Base-by-base conservation (phyloP, 192 early-diverging fungal genomes). In the Fimicolochytrium jonesii region DNA sequence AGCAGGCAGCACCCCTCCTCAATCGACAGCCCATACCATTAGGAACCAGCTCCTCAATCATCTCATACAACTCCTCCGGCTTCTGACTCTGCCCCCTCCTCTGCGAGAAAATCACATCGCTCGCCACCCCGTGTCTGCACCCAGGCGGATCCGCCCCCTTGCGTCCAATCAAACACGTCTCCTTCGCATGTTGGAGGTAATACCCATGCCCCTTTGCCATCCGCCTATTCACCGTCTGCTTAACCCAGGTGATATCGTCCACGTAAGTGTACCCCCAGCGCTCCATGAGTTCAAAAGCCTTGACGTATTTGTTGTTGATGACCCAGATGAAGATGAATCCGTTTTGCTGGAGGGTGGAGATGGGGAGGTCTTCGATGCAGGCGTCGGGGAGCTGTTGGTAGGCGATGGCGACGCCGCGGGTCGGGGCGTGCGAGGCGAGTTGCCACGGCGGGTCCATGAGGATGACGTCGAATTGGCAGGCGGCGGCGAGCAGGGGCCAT, bases 241-340 rank as follows among this genome's bases (percentile, higher is more conserved):
- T 97, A 39, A 97, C 91, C 94, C 94, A 97, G 15, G 94, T 90
- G 30, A 97, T 91, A 70, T 95, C 93, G 69, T 97, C 94, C 7
- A 94, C 89, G 61, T 93, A 90, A 33, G 81, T 86, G 70, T 93
- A 93, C 11, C 94, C 94, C 94, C 94, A 97, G 71, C 88, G 87
- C 71, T 88, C 86, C 91, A 97, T 91, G 46, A 95, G 72, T 64
- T 91, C 92, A 71, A 97, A 94, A 0, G 92, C 92, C 67, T 88
- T 91, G 51, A 89, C 88, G 77, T 94, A 97, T 80, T 95, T 97
- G 83, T 92, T 93, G 78, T 97, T 97, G 68, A 97, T 95, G 37
- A 97, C 94, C 94, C 94, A 97, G 51, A 97, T 94, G 65, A 97
- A 97, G 4, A 95, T 84, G 61, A 95, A 95, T 20, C 94, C 94